These are phyloP conservation scores for Fomitopsis serialis DNA, from an alignment of 768 basidiomycete species.

Conservation along the genomic window DNA sequence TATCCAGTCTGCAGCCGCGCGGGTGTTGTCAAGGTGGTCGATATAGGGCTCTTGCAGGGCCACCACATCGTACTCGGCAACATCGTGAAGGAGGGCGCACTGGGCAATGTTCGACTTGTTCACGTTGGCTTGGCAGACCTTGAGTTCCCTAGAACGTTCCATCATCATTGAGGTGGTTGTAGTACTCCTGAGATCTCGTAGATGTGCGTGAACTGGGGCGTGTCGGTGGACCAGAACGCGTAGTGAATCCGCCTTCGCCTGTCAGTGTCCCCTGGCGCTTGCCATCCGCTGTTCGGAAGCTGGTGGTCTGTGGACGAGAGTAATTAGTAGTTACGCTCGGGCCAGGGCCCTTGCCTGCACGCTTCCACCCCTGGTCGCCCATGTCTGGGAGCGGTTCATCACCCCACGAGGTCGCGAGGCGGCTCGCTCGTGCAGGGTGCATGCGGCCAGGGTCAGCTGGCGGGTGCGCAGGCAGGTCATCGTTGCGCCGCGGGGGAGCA, in stretches of 20 bases:
- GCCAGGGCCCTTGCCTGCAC: background rate
- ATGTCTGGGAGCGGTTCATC: too few relatives aligned
- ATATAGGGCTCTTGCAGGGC: conserved; percentile 33
- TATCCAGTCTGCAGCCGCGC: conserved; percentile 8
- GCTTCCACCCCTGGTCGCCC: background rate
- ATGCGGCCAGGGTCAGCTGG: too few relatives aligned
- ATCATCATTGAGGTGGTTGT: background rate
- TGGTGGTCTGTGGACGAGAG: too few relatives aligned
- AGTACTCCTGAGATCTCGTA: background rate
- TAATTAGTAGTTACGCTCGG: background rate
- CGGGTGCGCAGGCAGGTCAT: too few relatives aligned
- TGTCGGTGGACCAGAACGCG: too few relatives aligned
- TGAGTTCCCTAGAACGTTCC: background rate
- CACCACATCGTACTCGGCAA: conserved; percentile 23
- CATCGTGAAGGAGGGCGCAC: background rate
- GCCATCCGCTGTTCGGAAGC: too few relatives aligned
- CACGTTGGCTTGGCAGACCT: background rate
- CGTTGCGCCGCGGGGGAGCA: too few relatives aligned
- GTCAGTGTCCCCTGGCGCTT: too few relatives aligned
- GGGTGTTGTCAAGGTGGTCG: conserved; percentile 15
- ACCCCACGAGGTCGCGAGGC: too few relatives aligned
- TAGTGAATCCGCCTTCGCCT: too few relatives aligned
- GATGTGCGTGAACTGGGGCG: too few relatives aligned
- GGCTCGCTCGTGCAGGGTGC: too few relatives aligned
- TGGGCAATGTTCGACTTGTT: background rate